Evolutionary conservation across 1,139 yeast species (phyloP).

Genomic region (Kodamaea arcana): DNA sequence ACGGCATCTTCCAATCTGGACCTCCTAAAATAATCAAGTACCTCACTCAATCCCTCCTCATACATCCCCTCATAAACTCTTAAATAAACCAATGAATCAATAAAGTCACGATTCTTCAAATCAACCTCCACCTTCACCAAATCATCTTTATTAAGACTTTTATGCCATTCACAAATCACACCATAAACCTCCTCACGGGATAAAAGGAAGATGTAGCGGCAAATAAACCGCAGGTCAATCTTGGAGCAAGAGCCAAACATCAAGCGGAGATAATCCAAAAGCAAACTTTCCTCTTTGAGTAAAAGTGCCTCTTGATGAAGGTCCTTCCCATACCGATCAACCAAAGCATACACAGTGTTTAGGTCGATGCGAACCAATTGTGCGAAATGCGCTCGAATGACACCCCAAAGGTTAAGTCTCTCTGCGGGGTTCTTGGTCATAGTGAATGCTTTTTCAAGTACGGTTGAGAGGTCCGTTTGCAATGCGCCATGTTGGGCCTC

Average conservation of each 20-base stretch:
- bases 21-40: constrained; percentile 25
- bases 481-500: constrained; percentile 7
- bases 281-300: neutral
- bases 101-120: constrained; percentile 1
- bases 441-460: constrained; percentile 39
- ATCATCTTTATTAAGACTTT: constrained; percentile 19
- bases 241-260: neutral
- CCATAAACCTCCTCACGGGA: constrained; percentile 2
- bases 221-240: neutral
- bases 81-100: constrained; percentile 5
- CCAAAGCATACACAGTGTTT: constrained; percentile 30
- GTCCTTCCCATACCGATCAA: constrained; percentile 34
- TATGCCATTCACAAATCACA: neutral
- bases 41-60: constrained; percentile 24
- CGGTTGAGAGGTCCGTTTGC: constrained; percentile 5
- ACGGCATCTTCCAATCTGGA: neutral
- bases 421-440: constrained; percentile 28
- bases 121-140: constrained; percentile 23
- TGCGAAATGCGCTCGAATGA: constrained; percentile 35
- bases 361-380: constrained; percentile 33
- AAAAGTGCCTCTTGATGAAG: constrained; percentile 22
- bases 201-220: neutral
- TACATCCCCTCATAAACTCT: constrained; percentile 3
- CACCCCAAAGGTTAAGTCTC: constrained; percentile 27
- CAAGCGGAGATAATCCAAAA: neutral